Conservation (phyloP, 1,284 basidiomycete species). For the Cutaneotrichosporon curvatum region DNA sequence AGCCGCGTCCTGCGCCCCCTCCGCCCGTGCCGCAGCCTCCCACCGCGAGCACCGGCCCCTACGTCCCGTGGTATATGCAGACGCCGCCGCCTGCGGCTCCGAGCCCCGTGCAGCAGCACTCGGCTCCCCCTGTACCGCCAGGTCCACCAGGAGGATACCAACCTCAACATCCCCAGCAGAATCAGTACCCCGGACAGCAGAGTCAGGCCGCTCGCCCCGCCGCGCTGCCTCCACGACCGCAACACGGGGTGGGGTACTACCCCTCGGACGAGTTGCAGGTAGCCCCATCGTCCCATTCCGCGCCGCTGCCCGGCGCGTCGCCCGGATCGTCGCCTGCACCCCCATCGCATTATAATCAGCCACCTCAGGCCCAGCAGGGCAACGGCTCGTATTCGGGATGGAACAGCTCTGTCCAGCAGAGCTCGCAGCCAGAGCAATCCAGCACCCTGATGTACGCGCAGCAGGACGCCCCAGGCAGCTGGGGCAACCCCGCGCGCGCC, state of each 20-base stretch:
- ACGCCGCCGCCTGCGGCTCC: slow-evolving; percentile 20
- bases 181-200: neutral
- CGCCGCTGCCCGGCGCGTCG: no score
- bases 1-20: neutral
- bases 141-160: no score
- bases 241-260: slow-evolving; percentile 30
- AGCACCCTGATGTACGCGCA: neutral
- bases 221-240: slow-evolving; percentile 18
- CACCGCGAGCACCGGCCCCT: slow-evolving; percentile 18
- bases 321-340: no score
- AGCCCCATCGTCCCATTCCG: no score
- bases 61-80: slow-evolving; percentile 43
- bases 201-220: neutral
- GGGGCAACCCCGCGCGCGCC: neutral
- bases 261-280: slow-evolving; percentile 42
- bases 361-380: neutral
- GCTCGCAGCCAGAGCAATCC: neutral
- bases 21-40: slow-evolving; percentile 6
- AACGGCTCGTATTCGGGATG: neutral
- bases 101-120: slow-evolving; percentile 12
- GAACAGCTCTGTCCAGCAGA: neutral
- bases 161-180: neutral
- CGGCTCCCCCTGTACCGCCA: slow-evolving; percentile 14
- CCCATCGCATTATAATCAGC: neutral
- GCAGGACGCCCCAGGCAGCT: neutral